These are phyloP conservation scores for Russula emetica DNA, from an alignment of 768 basidiomycete genomes.

Conservation along the genomic window DNA sequence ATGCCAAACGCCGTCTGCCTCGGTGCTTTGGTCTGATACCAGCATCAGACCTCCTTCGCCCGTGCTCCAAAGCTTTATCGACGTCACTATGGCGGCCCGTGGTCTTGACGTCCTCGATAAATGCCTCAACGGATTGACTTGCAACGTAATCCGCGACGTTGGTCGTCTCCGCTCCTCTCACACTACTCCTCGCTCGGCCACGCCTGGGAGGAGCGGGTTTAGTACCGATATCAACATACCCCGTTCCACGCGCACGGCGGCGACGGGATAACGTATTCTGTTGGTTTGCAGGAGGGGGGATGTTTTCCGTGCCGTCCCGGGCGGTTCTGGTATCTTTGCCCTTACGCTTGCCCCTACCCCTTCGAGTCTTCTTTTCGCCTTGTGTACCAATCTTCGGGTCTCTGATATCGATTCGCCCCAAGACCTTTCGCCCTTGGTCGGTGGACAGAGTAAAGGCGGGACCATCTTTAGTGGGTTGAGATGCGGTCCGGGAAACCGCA, in stretches of 20 bases:
- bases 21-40: background rate
- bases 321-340: background rate
- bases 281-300: constrained; percentile 8
- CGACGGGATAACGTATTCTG: constrained; percentile 1
- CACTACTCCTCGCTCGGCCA: background rate
- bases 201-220: background rate
- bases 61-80: background rate
- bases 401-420: background rate
- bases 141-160: background rate
- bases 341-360: constrained; percentile 5
- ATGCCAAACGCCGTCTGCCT: background rate
- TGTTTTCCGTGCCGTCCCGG: constrained; percentile 11
- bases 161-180: background rate
- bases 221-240: background rate
- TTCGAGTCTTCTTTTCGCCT: constrained; percentile 4
- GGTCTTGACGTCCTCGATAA: background rate
- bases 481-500: background rate
- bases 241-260: background rate
- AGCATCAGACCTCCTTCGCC: background rate
- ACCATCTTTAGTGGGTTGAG: background rate
- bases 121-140: background rate
- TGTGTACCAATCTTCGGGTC: background rate
- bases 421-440: background rate
- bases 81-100: background rate
- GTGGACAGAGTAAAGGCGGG: background rate